phyloP scores from a whole-genome alignment of 1,284 basidiomycete genomes.

The Malassezia globosa region DNA sequence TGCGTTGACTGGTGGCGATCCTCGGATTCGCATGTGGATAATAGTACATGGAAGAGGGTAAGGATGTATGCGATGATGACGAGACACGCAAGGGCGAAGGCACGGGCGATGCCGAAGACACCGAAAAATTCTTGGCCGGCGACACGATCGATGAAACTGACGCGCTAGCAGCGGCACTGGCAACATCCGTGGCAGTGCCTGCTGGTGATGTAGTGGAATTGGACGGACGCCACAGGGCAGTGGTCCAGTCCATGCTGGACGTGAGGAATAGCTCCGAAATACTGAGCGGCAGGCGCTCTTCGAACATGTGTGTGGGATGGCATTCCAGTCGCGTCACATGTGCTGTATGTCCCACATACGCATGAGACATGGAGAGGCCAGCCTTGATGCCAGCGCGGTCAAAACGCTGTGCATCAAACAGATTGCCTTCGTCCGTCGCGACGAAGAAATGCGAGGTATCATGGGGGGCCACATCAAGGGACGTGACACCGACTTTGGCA shows the following conservation, averaged over 20 bases:
- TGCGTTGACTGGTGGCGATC: slow-evolving; percentile 16
- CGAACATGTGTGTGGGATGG: slow-evolving; percentile 59
- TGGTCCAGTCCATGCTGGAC: slow-evolving; percentile 40
- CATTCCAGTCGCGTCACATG: slow-evolving; percentile 88
- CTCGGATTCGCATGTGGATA: slow-evolving; percentile 16
- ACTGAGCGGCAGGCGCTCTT: slow-evolving; percentile 54
- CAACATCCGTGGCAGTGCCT: slow-evolving; percentile 10
- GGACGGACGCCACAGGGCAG: slow-evolving; percentile 27
- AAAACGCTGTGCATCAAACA: slow-evolving; percentile 89
- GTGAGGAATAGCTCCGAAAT: slow-evolving; percentile 87
- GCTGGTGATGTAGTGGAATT: too few species aligned
- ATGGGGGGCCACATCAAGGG: slow-evolving; percentile 80
- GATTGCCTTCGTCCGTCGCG: slow-evolving; percentile 90
- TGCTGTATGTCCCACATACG: slow-evolving; percentile 82
- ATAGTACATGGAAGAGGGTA: not conserved
- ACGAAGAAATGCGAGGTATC: slow-evolving; percentile 93
- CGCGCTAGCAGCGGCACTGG: not conserved
- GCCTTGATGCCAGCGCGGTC: slow-evolving; percentile 93
- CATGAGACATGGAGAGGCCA: slow-evolving; percentile 76
- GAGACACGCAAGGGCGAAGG: not conserved
- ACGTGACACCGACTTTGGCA: slow-evolving; percentile 89
- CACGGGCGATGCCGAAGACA: not conserved
- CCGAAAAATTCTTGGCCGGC: too few species aligned
- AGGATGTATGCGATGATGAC: too few species aligned
- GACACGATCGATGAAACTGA: too few species aligned